Evolutionary conservation across 2,329 filamentous ascomycete genomes (phyloP).

Genomic region (Cladosporium sp.): DNA sequence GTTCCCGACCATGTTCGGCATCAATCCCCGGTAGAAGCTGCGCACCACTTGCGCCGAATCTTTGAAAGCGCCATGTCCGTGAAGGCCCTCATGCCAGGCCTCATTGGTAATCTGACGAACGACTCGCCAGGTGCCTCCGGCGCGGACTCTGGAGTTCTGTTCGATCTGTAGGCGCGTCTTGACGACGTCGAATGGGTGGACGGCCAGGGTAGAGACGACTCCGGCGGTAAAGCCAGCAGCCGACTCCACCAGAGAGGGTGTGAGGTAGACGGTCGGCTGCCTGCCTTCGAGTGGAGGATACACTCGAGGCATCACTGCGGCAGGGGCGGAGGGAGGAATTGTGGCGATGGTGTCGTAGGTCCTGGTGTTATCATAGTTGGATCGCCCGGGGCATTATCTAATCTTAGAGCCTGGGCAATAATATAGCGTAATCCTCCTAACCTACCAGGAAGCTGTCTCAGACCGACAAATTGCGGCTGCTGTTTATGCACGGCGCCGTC

Average conservation of each 20-base stretch:
- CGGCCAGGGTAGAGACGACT: constrained; percentile 75
- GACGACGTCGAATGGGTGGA: constrained; percentile 91
- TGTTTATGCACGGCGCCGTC: too few relatives aligned
- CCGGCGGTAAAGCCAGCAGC: constrained; percentile 88
- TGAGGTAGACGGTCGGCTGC: constrained; percentile 52
- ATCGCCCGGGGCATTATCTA: neutral
- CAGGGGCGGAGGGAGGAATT: constrained; percentile 11
- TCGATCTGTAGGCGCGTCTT: constrained; percentile 83
- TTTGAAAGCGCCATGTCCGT: constrained; percentile 1
- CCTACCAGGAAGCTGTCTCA: neutral
- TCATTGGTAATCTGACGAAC: constrained; percentile 27
- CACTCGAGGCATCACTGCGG: constrained; percentile 43
- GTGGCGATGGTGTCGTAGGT: neutral
- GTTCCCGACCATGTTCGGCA: constrained; percentile 87
- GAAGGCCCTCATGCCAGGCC: constrained; percentile 13
- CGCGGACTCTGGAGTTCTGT: constrained; percentile 18
- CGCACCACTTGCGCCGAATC: constrained; percentile 16
- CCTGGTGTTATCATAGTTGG: neutral
- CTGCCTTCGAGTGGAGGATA: constrained; percentile 45
- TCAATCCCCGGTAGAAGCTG: constrained; percentile 83
- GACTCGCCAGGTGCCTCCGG: constrained; percentile 25
- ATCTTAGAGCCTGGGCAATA: too few relatives aligned
- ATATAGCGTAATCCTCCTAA: too few relatives aligned
- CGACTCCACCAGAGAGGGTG: constrained; percentile 78
- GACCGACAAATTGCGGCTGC: neutral